Evolutionary conservation across 2,329 filamentous ascomycete species (phyloP).

Genomic region (Drechslerella dactyloides): DNA sequence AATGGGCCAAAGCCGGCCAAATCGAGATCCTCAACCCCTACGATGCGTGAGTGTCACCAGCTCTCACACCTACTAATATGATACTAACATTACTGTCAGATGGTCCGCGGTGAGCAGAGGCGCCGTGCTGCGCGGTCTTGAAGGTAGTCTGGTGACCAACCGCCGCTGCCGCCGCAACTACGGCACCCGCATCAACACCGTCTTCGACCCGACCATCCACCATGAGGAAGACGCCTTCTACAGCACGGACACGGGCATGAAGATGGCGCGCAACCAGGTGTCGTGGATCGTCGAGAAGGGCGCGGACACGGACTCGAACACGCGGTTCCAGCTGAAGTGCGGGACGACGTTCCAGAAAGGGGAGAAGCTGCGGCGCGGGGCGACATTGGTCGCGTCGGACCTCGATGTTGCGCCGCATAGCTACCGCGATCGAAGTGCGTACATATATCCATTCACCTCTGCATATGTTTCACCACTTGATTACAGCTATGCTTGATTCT

Average conservation of each 20-base stretch:
- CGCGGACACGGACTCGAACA: slow-evolving; percentile 43
- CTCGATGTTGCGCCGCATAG: slow-evolving; percentile 41
- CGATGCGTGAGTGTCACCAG: slow-evolving; percentile 44
- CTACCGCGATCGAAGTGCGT: slow-evolving; percentile 47
- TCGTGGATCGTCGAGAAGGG: slow-evolving; percentile 50
- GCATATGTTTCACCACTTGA: no score
- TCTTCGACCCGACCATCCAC: slow-evolving; percentile 43
- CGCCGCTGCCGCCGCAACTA: slow-evolving; percentile 48
- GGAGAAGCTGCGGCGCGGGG: slow-evolving; percentile 44
- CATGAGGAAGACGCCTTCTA: slow-evolving; percentile 49
- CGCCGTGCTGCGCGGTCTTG: slow-evolving; percentile 34
- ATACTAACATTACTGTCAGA: slow-evolving; percentile 17
- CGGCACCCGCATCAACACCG: slow-evolving; percentile 46
- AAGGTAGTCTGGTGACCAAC: slow-evolving; percentile 43
- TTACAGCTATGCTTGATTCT: not conserved
- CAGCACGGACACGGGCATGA: slow-evolving; percentile 47
- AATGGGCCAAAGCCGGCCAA: slow-evolving; percentile 20
- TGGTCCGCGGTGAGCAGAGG: slow-evolving; percentile 50
- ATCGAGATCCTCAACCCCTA: slow-evolving; percentile 49
- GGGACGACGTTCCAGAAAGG: slow-evolving; percentile 49
- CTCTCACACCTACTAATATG: not conserved
- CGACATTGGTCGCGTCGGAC: slow-evolving; percentile 45
- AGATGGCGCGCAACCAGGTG: slow-evolving; percentile 49
- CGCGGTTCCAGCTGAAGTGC: slow-evolving; percentile 44
- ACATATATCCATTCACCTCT: no score